These are phyloP conservation scores for Arthrobotrys iridis DNA, from an alignment of 2,329 filamentous ascomycete genomes.

Conservation along the genomic window DNA sequence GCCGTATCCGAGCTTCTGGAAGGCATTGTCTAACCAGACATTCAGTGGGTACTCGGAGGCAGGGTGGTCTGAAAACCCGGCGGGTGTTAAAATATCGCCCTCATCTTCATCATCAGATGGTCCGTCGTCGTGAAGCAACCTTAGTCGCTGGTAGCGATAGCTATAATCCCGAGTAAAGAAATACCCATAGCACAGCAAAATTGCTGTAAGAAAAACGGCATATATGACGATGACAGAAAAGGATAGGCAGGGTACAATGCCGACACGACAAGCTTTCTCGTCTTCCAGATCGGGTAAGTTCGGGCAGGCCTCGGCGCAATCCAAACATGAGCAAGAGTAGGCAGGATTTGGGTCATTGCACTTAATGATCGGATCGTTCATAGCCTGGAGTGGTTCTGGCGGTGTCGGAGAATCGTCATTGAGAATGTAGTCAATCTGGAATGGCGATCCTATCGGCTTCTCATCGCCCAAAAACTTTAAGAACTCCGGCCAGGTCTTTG, in stretches of 20 bases:
- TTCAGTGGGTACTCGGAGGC: slow-evolving; percentile 85
- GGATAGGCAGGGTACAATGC: slow-evolving; percentile 87
- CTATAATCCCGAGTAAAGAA: slow-evolving; percentile 46
- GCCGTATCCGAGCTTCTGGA: slow-evolving; percentile 79
- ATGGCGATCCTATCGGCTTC: slow-evolving; percentile 89
- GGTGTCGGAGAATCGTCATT: slow-evolving; percentile 65
- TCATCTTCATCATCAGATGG: slow-evolving; percentile 95
- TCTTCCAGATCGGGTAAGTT: slow-evolving; percentile 79
- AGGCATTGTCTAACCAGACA: slow-evolving; percentile 79
- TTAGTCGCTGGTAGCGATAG: slow-evolving; percentile 73
- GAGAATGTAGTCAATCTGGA: slow-evolving; percentile 93
- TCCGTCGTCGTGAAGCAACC: slow-evolving; percentile 82
- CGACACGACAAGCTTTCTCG: slow-evolving; percentile 79
- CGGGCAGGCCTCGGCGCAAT: slow-evolving; percentile 87
- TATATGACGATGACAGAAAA: slow-evolving; percentile 92
- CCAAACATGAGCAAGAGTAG: slow-evolving; percentile 91
- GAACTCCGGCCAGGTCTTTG: slow-evolving; percentile 86
- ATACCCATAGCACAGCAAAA: slow-evolving; percentile 49
- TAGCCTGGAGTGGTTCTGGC: slow-evolving; percentile 74
- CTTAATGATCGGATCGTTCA: slow-evolving; percentile 78
- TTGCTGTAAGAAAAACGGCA: slow-evolving; percentile 71
- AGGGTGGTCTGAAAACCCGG: slow-evolving; percentile 79
- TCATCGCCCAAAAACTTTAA: slow-evolving; percentile 93
- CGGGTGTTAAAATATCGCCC: slow-evolving; percentile 80
- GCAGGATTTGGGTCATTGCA: slow-evolving; percentile 89